These are phyloP conservation scores for Collybia nuda DNA, from an alignment of 768 basidiomycete species.

Conservation along the genomic window DNA sequence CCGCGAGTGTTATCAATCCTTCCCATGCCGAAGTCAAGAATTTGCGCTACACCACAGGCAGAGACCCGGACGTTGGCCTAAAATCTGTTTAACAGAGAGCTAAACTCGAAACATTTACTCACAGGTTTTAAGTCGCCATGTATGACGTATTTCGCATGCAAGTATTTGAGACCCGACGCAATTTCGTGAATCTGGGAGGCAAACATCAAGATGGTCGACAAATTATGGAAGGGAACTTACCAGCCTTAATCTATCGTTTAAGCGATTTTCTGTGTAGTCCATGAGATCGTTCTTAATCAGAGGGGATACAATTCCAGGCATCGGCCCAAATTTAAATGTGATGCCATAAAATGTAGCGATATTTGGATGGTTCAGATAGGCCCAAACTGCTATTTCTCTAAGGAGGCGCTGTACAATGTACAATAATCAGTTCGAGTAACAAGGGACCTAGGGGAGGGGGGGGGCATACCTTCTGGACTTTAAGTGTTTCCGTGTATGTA, in stretches of 20 bases:
- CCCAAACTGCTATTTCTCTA: background rate
- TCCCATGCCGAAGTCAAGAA: conserved; percentile 8
- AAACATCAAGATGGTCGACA: background rate
- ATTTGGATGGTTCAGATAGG: background rate
- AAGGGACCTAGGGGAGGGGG: background rate
- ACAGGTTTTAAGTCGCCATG: conserved; percentile 4
- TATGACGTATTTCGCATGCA: background rate
- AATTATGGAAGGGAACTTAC: background rate
- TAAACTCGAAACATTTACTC: background rate
- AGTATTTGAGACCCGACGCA: background rate
- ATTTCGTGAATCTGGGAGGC: background rate
- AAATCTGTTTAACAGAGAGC: background rate
- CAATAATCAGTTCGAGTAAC: background rate
- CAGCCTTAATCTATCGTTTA: background rate
- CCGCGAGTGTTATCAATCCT: background rate
- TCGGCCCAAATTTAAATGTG: background rate
- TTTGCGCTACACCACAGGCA: conserved; percentile 1
- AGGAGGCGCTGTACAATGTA: background rate
- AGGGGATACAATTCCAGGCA: background rate
- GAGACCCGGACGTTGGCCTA: conserved; percentile 6
- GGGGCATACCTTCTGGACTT: background rate
- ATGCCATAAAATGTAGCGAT: background rate
- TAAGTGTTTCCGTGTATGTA: background rate
- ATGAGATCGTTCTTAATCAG: background rate
- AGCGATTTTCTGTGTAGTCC: background rate